Conservation (phyloP, 768 basidiomycete genomes). For the Amanita polypyramis region DNA sequence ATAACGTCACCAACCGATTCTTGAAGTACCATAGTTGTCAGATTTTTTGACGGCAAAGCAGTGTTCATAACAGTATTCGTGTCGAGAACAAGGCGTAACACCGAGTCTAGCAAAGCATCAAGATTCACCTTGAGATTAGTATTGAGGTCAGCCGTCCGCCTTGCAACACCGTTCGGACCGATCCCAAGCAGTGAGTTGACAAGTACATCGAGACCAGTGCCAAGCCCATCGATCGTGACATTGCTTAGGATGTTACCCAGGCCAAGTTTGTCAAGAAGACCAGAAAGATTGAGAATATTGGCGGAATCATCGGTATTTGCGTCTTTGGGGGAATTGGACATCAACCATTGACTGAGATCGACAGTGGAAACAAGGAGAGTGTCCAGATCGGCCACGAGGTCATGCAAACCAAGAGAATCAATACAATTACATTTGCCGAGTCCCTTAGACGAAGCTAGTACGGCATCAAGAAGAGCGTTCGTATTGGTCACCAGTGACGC, state of each 20-base stretch:
- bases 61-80: slow-evolving; percentile 1
- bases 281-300: slow-evolving; percentile 15
- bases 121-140: slow-evolving; percentile 6
- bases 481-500: slow-evolving; percentile 11
- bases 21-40: not conserved
- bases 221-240: slow-evolving; percentile 14
- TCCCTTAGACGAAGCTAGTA: not conserved
- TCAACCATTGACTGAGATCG: slow-evolving; percentile 10
- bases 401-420: slow-evolving; percentile 9
- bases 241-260: slow-evolving; percentile 11
- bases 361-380: slow-evolving; percentile 6
- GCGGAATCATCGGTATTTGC: not conserved
- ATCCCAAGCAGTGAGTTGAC: slow-evolving; percentile 15
- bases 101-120: slow-evolving; percentile 2
- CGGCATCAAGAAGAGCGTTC: slow-evolving; percentile 9
- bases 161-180: slow-evolving; percentile 12
- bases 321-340: slow-evolving; percentile 5
- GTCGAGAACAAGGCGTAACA: slow-evolving; percentile 7
- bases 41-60: not conserved
- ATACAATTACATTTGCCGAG: slow-evolving; percentile 12
- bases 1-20: slow-evolving; percentile 9
- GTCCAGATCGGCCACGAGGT: slow-evolving; percentile 8
- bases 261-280: slow-evolving; percentile 14
- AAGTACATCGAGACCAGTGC: slow-evolving; percentile 9
- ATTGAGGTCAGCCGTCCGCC: not conserved